phyloP scores from a whole-genome alignment of 106 monocot species.

The Dioscorea alata region DNA sequence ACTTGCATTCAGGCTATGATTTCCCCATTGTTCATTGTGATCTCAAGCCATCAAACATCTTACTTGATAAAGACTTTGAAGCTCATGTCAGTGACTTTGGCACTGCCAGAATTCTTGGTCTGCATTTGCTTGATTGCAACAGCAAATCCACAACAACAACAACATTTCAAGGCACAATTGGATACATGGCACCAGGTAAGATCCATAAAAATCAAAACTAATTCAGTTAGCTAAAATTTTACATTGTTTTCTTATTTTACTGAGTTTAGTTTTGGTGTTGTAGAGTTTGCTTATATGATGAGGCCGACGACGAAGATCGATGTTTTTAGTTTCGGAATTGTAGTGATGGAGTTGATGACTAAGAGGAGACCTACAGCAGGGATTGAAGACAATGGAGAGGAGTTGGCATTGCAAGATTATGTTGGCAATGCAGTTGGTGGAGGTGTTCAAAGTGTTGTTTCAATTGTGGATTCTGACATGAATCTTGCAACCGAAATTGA shows the following conservation, averaged over 20 bases:
- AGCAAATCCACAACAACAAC: constrained; percentile 38
- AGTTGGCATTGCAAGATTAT: constrained; percentile 42
- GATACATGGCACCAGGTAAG: constrained; percentile 90
- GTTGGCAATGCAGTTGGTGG: constrained; percentile 45
- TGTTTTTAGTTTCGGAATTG: constrained; percentile 80
- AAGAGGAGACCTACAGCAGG: constrained; percentile 51
- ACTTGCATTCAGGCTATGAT: constrained; percentile 74
- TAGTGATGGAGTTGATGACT: constrained; percentile 82
- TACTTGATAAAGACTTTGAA: constrained; percentile 71
- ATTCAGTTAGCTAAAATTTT: no score
- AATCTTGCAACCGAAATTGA: constrained; percentile 24
- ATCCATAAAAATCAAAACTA: no score
- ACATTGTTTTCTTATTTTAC: background rate
- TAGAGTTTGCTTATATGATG: constrained; percentile 88
- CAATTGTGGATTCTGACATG: constrained; percentile 43
- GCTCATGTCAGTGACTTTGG: constrained; percentile 81
- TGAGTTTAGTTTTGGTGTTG: background rate
- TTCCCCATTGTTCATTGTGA: constrained; percentile 85
- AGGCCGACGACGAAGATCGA: constrained; percentile 71
- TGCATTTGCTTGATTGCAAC: constrained; percentile 31
- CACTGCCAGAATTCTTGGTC: constrained; percentile 63
- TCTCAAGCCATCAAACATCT: constrained; percentile 86
- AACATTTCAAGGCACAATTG: constrained; percentile 86
- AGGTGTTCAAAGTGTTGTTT: constrained; percentile 28
- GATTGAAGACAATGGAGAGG: constrained; percentile 24